phyloP scores from a whole-genome alignment of 176 grass and related monocot species.

The Ensete glaucum region DNA sequence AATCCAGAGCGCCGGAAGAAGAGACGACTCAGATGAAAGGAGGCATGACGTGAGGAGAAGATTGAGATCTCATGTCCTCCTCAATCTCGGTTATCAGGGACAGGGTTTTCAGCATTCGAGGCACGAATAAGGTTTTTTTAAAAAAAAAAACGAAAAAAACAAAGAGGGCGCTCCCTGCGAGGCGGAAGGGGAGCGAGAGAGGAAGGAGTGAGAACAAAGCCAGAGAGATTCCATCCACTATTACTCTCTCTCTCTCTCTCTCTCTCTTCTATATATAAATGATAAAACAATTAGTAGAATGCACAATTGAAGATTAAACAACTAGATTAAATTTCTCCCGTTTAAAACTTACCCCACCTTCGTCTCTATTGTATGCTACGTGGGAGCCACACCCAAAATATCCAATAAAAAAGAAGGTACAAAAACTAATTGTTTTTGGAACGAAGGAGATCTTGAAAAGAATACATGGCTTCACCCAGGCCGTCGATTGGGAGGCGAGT shows the following conservation, averaged over 20 bases:
- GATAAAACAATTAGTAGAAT: not conserved
- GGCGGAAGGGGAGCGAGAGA: not conserved
- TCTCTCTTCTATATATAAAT: not conserved
- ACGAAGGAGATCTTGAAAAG: too few species aligned
- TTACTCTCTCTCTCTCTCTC: not conserved
- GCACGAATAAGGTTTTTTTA: too few species aligned
- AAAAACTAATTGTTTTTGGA: too few species aligned
- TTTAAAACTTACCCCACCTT: not conserved
- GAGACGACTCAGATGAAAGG: not conserved
- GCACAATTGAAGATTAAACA: not conserved
- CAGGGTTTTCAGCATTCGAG: not conserved
- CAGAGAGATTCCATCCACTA: not conserved
- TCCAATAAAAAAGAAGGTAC: too few species aligned
- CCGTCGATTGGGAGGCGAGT: not conserved
- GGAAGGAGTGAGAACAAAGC: not conserved
- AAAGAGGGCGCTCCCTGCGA: not conserved
- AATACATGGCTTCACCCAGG: too few species aligned
- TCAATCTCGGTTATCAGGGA: not conserved
- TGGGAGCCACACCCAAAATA: not conserved
- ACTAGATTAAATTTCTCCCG: not conserved
- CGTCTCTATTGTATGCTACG: too few species aligned
- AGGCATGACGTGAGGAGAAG: not conserved
- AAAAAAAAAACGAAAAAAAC: not conserved
- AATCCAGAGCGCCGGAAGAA: not conserved
- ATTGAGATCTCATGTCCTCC: constrained; percentile 2